Base-by-base conservation (phyloP, 768 basidiomycete species). In the Boletus tylopilopsis region DNA sequence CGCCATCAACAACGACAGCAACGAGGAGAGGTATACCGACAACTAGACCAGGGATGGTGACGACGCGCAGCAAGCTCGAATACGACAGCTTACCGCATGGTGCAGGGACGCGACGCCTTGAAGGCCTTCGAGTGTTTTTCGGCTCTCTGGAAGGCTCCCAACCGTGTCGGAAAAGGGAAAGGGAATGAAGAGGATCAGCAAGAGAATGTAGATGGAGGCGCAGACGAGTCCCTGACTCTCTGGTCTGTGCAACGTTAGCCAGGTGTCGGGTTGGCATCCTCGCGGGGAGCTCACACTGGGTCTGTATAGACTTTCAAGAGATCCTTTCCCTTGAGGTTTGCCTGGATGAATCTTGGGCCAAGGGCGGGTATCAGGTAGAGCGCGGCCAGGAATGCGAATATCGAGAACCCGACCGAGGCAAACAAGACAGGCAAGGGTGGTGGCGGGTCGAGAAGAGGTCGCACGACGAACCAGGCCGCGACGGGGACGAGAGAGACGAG, bases 211-310 rank as follows among this genome's bases (percentile, higher is more conserved):
- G 47, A 94, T 77, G 2, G 85, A 79, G 1, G 95, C 94, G 61
- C 87, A 90, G 42, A 96, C 85, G 50, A 97, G 82, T 12, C 95
- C 95, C 60, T 87, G 81, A 56, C 91, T 92, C 73, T 99, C 96
- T 36, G 96, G 94, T 66, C 94, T 98, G 38, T 29, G 32, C n/a
- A 39, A 7, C 42, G 29, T 44, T n/a, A 47, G 30, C 22, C 22
- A 32, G 23, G 45, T n/a, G 33, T 21, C 18, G 21, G 25, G 13
- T 10, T n/a, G 34, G 16, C 22, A 11, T 22, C 13, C 1, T n/a
- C 13, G 4, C 2, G 16, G 2, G 11, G 30, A 25, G 69, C 85
- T 57, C 51, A 89, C 85, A 90, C 85, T 1, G 83, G 81, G 41
- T 79, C 81, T 32, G 75, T 71, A 60, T 90, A 87, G 11, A 76